Conservation (phyloP, 805 yeast genomes). For the Ogataea pilisensis region DNA sequence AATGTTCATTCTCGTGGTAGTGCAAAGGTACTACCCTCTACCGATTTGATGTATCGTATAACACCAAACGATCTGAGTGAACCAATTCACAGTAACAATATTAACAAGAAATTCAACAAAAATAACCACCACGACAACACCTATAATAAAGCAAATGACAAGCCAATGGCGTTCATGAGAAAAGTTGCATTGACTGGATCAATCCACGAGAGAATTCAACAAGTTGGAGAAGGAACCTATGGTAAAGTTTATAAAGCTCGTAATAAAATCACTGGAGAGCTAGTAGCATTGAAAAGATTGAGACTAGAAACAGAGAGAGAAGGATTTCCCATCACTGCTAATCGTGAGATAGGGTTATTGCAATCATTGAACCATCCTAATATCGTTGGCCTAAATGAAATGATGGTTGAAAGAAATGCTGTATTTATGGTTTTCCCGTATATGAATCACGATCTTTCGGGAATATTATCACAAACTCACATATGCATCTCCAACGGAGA, state of each 20-base stretch:
- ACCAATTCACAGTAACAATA: background rate
- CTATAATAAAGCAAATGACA: background rate
- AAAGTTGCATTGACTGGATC: conserved; percentile 27
- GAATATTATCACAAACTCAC: conserved; percentile 73
- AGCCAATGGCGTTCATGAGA: conserved; percentile 20
- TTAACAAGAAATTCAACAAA: background rate
- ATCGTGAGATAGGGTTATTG: conserved; percentile 81
- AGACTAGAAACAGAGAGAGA: conserved; percentile 85
- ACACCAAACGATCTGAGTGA: background rate
- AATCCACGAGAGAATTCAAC: conserved; percentile 66
- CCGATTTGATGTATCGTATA: background rate
- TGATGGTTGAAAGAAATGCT: conserved; percentile 75
- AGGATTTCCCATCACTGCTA: conserved; percentile 94
- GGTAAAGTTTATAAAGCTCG: conserved; percentile 92
- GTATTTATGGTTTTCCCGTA: conserved; percentile 92
- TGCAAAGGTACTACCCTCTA: background rate
- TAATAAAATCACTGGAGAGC: conserved; percentile 60
- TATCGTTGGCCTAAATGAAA: conserved; percentile 77
- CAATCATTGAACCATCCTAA: conserved; percentile 81
- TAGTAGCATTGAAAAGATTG: conserved; percentile 83
- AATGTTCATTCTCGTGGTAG: background rate
- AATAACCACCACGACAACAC: background rate
- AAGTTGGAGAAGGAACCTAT: conserved; percentile 98
- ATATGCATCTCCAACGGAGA: conserved; percentile 59
- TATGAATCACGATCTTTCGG: conserved; percentile 90